Base-by-base conservation (phyloP, 139 green algal genomes). In the Dunaliella primolecta region DNA sequence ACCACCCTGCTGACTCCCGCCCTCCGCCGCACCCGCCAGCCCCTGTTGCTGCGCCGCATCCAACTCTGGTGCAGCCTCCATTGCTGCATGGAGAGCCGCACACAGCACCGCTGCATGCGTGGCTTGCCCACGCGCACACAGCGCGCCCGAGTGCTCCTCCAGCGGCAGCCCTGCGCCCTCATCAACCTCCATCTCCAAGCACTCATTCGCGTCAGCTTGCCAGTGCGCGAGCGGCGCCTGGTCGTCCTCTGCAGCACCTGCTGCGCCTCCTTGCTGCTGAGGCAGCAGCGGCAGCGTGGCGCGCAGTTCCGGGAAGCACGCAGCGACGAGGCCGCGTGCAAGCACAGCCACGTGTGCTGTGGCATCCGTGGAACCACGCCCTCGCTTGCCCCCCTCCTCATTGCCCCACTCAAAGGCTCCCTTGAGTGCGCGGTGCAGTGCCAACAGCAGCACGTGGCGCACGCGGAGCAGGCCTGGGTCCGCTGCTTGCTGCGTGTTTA, bases 361-460 rank as follows among this genome's bases (percentile, higher is more conserved):
- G 27, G 29, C 20, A 1, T 64, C 33, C 83, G 38, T 74, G 56
- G 46, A 71, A 80, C n/a, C n/a, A n/a, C n/a, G n/a, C n/a, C n/a
- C n/a, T n/a, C n/a, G n/a, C n/a, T n/a, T n/a, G n/a, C n/a, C n/a
- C n/a, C n/a, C n/a, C n/a, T n/a, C n/a, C n/a, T n/a, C n/a, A n/a
- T n/a, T n/a, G n/a, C n/a, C n/a, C n/a, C n/a, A n/a, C n/a, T n/a
- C n/a, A n/a, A n/a, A n/a, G n/a, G n/a, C n/a, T n/a, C n/a, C n/a
- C n/a, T n/a, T n/a, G n/a, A 75, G 80, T 72, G 36, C 46, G 34
- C 55, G 36, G 79, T 71, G 36, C 36, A 79, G 64, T 1, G 37
- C 86, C 29, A 92, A 84, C 56, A 91, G 75, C 57, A 90, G 33
- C n/a, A 90, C 20, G 55, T 92, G 89, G 1, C 83, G 87, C 0